Evolutionary conservation across 768 basidiomycete species (phyloP).

Genomic region (Dendrothele bispora): DNA sequence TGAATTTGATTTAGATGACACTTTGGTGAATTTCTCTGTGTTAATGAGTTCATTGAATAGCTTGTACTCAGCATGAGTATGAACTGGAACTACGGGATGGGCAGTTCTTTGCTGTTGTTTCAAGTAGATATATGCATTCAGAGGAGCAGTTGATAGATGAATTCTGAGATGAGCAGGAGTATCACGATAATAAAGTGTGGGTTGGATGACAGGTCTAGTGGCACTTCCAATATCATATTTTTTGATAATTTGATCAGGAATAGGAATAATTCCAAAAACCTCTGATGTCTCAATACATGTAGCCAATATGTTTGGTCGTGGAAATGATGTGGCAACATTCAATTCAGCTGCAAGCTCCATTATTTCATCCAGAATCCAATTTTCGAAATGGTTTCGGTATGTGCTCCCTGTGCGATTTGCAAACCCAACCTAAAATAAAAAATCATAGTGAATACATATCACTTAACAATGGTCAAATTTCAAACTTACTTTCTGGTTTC

Average conservation of each 20-base stretch:
- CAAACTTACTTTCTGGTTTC: slow-evolving; percentile 9
- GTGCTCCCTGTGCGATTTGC: slow-evolving; percentile 9
- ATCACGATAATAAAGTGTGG: slow-evolving; percentile 3
- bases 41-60: no score
- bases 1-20: no score
- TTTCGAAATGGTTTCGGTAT: slow-evolving; percentile 11
- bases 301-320: slow-evolving; percentile 11
- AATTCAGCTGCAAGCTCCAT: slow-evolving; percentile 10
- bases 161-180: slow-evolving; percentile 2
- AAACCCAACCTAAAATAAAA: slow-evolving; percentile 8
- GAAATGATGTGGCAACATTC: slow-evolving; percentile 10
- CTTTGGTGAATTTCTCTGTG: no score
- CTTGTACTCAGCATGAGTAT: slow-evolving; percentile 12
- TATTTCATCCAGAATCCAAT: slow-evolving; percentile 16
- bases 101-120: slow-evolving; percentile 12
- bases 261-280: slow-evolving; percentile 13
- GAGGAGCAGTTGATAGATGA: slow-evolving; percentile 7
- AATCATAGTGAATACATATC: neutral
- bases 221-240: slow-evolving; percentile 4
- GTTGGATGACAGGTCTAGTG: neutral
- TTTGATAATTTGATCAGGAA: slow-evolving; percentile 2
- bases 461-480: neutral
- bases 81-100: slow-evolving; percentile 11
- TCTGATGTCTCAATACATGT: slow-evolving; percentile 16
- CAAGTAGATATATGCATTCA: slow-evolving; percentile 11